Evolutionary conservation across 2,329 filamentous ascomycete genomes (phyloP), one percentile per base, ranked within the genome.

Genomic region (Ophiocordyceps robertsii): DNA sequence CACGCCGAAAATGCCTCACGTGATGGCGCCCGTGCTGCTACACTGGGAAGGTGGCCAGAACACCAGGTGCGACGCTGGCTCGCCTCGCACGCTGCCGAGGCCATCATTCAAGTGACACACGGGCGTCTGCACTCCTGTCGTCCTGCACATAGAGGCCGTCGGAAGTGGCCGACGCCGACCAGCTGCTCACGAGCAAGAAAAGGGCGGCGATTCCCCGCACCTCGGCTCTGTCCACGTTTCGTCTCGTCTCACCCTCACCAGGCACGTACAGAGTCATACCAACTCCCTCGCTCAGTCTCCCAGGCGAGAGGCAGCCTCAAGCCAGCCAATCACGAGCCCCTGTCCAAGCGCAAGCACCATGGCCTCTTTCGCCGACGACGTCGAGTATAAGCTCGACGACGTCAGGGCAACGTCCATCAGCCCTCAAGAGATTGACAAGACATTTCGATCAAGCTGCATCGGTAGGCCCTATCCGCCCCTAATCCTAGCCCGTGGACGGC

Each of bases 361-460:
- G 60, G 39, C 53, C 43, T 56, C 53, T 39, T 59, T 66, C 50
- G 52, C 56, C 37, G 68, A 70, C 41, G 66, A 70, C 46, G 62
- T 66, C 44, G 67, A 67, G 46, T 80, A 80, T 56, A 67, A 70
- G 52, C 61, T 79, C n/a, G 72, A 76, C 46, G 54, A 66, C 49
- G 67, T 79, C 53, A 57, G 66, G 51, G 70, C 65, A 33, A 70
- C 67, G 12, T 53, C 55, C 6, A 56, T 81, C 41, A 58, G 66
- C 30, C 59, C 74, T 19, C 68, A 70, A 11, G 65, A 74, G 44
- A 81, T 81, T 47, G 75, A 81, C 58, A 63, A 62, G 51, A 76
- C 73, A 27, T 80, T 82, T 54, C 69, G 73, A 43, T 78, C 76
- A 16, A 73, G 62, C 56, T 72, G 66, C 53, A 79, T 80, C 51